Evolutionary conservation across 768 basidiomycete genomes (phyloP).

Genomic region (Boletus rex-veris): DNA sequence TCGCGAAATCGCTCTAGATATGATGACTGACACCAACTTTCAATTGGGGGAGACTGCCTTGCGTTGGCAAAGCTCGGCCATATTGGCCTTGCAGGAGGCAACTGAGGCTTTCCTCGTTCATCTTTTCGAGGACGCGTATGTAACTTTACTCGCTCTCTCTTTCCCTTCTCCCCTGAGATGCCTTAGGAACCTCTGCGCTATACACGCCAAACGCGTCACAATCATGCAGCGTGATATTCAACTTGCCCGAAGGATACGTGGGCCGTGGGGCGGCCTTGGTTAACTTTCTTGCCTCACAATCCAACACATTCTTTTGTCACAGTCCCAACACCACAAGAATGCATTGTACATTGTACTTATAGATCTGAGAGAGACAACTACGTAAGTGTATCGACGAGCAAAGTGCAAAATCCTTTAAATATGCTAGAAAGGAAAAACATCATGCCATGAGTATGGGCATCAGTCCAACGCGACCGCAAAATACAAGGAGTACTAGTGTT

Average conservation of each 20-base stretch:
- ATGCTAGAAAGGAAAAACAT: slow-evolving; percentile 13
- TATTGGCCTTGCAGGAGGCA: slow-evolving; percentile 93
- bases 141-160: slow-evolving; percentile 21
- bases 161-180: not conserved
- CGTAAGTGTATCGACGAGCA: slow-evolving; percentile 11
- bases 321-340: slow-evolving; percentile 10
- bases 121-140: slow-evolving; percentile 97
- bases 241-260: slow-evolving; percentile 91
- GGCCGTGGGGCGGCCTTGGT: slow-evolving; percentile 77
- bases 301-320: not conserved
- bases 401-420: slow-evolving; percentile 5
- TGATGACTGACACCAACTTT: slow-evolving; percentile 73
- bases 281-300: slow-evolving; percentile 24
- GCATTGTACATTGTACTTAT: slow-evolving; percentile 27
- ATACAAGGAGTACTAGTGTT: slow-evolving; percentile 6
- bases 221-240: slow-evolving; percentile 98
- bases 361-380: slow-evolving; percentile 15
- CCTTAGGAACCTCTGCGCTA: slow-evolving; percentile 86
- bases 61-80: slow-evolving; percentile 94
- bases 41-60: slow-evolving; percentile 57
- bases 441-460: slow-evolving; percentile 4
- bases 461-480: slow-evolving; percentile 17
- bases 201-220: slow-evolving; percentile 97
- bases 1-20: slow-evolving; percentile 89
- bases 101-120: slow-evolving; percentile 94